Evolutionary conservation across 345 rosid species (phyloP).

Genomic region (Lepidium africanum): DNA sequence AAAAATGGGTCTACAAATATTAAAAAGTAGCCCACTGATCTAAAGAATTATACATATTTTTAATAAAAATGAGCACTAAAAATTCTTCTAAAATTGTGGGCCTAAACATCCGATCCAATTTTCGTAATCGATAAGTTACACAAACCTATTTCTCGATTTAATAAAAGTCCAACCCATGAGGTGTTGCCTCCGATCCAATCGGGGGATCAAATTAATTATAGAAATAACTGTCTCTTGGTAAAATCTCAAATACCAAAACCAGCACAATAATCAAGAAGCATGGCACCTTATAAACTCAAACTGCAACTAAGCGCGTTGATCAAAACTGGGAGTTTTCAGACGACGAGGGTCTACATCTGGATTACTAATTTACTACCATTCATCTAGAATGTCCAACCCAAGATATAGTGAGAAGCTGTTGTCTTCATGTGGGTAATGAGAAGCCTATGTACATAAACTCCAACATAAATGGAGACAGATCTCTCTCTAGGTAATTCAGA

Average conservation of each 20-base stretch:
- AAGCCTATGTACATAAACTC: slow-evolving; percentile 30
- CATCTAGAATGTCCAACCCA: slow-evolving; percentile 20
- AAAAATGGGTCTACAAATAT: no score
- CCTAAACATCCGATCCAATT: no score
- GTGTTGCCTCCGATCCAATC: no score
- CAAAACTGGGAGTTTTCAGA: not conserved
- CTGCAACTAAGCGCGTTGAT: not conserved
- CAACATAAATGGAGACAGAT: slow-evolving; percentile 32
- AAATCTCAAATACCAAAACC: not conserved
- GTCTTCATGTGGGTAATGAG: not conserved
- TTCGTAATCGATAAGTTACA: no score
- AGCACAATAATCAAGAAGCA: not conserved
- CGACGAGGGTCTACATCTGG: not conserved
- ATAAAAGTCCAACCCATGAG: no score
- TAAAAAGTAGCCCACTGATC: no score
- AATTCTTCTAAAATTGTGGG: no score
- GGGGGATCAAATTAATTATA: no score
- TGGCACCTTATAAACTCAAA: not conserved
- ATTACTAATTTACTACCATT: no score
- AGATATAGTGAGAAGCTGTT: slow-evolving; percentile 3
- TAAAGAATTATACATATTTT: no score
- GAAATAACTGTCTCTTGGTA: not conserved
- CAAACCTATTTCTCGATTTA: no score
- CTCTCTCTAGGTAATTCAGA: not conserved
- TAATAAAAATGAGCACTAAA: no score